Percentiles rank a stretch among this genome's conserved stretches.
These are phyloP conservation scores for Colletotrichum sojae DNA, from an alignment of 2,329 filamentous ascomycete species.

Conservation along the genomic window DNA sequence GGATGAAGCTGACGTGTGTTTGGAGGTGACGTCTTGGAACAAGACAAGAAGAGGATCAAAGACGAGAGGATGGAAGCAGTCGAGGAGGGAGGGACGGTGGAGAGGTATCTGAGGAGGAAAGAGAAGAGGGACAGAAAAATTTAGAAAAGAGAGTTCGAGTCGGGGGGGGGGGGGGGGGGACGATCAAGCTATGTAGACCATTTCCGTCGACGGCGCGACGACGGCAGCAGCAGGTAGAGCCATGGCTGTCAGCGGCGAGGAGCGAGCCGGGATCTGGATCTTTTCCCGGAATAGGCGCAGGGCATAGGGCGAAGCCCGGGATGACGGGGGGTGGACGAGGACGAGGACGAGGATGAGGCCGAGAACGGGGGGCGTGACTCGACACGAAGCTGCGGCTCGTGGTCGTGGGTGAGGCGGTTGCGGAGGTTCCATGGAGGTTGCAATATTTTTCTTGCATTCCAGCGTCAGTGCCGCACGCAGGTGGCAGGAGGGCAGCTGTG, in stretches of 20 bases:
- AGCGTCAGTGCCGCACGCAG: constrained; percentile 7
- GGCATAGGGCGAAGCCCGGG: background rate
- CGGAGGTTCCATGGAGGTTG: constrained; percentile 4
- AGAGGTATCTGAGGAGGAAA: constrained; percentile 3
- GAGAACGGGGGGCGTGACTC: constrained; percentile 22
- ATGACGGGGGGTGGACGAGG: constrained; percentile 8
- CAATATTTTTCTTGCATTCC: constrained; percentile 15
- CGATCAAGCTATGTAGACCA: constrained; percentile 31
- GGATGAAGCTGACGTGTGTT: constrained; percentile 14
- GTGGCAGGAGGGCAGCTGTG: constrained; percentile 12
- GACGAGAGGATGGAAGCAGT: too few species aligned
- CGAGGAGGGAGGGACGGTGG: background rate
- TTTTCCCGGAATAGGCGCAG: background rate
- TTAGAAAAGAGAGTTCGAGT: background rate
- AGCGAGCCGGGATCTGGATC: background rate
- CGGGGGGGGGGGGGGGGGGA: background rate
- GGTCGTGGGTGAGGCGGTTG: constrained; percentile 10
- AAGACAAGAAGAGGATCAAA: background rate
- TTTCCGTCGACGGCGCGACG: constrained; percentile 2
- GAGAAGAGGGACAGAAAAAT: constrained; percentile 2
- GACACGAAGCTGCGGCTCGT: constrained; percentile 3
- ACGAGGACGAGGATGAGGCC: background rate
- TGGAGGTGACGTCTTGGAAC: background rate
- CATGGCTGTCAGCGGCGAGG: background rate
- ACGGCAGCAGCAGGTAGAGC: background rate